Evolutionary conservation across 2,329 filamentous ascomycete genomes (phyloP).

Genomic region (Tolypocladium amazonense): DNA sequence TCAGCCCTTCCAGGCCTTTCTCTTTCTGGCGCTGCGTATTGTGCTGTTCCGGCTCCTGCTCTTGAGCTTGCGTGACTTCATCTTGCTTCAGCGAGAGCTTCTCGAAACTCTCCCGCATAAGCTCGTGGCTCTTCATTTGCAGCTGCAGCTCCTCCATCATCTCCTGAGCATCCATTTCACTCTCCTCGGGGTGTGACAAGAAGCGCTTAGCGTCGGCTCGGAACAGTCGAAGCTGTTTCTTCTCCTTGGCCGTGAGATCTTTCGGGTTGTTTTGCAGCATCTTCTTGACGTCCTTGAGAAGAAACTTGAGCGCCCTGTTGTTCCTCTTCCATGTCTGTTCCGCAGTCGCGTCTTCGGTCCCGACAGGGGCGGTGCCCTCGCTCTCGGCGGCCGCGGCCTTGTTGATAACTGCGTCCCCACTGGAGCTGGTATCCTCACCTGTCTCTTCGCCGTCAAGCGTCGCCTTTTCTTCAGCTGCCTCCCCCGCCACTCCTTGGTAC

Average conservation of each 20-base stretch:
- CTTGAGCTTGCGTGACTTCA: slow-evolving; percentile 4
- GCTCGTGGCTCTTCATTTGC: slow-evolving; percentile 21
- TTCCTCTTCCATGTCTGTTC: slow-evolving; percentile 15
- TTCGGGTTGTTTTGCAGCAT: slow-evolving; percentile 31
- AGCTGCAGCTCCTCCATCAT: slow-evolving; percentile 20
- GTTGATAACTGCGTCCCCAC: slow-evolving; percentile 8
- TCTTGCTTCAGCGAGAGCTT: slow-evolving; percentile 13
- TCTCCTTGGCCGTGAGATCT: slow-evolving; percentile 56
- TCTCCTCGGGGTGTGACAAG: slow-evolving; percentile 30
- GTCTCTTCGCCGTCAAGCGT: slow-evolving; percentile 4
- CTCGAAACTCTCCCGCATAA: slow-evolving; percentile 18
- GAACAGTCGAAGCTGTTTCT: slow-evolving; percentile 67
- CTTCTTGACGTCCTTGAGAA: slow-evolving; percentile 21
- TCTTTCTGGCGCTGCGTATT: slow-evolving; percentile 21
- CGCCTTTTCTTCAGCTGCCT: slow-evolving; percentile 1
- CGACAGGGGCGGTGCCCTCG: slow-evolving; percentile 2
- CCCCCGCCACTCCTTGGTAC: slow-evolving; percentile 8
- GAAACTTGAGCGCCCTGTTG: slow-evolving; percentile 14
- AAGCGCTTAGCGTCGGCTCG: slow-evolving; percentile 53
- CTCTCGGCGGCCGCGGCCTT: slow-evolving; percentile 13
- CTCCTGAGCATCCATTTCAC: slow-evolving; percentile 15
- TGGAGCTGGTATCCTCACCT: not conserved
- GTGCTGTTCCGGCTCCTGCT: slow-evolving; percentile 10
- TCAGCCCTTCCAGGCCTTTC: slow-evolving; percentile 22
- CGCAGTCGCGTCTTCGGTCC: slow-evolving; percentile 8